A percentile compares a stretch with the other conserved stretches of the same genome.
phyloP scores from a whole-genome alignment of 2,329 filamentous ascomycete genomes.

The Pseudogymnoascus sp. region DNA sequence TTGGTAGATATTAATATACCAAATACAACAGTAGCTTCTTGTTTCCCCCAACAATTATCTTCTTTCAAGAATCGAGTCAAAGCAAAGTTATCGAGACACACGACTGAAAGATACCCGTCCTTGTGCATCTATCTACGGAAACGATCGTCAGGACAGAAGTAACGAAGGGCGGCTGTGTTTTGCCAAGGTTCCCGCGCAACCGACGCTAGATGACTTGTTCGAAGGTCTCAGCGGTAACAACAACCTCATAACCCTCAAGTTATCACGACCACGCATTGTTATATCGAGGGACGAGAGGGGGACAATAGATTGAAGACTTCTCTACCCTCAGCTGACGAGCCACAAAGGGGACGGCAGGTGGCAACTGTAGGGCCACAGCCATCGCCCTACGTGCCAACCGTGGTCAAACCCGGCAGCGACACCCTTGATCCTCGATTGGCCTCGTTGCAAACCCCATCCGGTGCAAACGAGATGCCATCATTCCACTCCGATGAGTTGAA shows the following conservation, averaged over 20 bases:
- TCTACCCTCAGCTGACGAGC: neutral
- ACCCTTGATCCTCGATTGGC: neutral
- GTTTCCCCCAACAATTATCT: neutral
- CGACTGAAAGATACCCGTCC: neutral
- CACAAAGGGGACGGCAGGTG: constrained; percentile 6
- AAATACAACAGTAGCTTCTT: neutral
- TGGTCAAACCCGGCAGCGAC: neutral
- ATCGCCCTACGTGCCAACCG: constrained; percentile 2
- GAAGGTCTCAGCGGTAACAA: neutral
- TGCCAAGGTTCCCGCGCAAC: constrained; percentile 7
- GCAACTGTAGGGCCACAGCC: constrained; percentile 7
- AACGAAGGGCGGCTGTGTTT: constrained; percentile 6
- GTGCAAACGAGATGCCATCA: constrained; percentile 41
- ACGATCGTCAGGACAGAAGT: constrained; percentile 7
- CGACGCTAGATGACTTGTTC: constrained; percentile 7
- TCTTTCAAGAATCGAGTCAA: neutral
- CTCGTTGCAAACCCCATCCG: neutral
- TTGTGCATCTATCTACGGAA: neutral
- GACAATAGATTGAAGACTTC: constrained; percentile 7
- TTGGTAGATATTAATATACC: constrained; percentile 1
- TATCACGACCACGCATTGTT: constrained; percentile 7
- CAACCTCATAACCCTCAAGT: constrained; percentile 5
- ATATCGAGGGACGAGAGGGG: constrained; percentile 3
- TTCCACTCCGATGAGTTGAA: constrained; percentile 36
- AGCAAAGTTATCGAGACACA: neutral